phyloP scores from a whole-genome alignment of 805 yeast genomes.

The Metschnikowia arizonensis region DNA sequence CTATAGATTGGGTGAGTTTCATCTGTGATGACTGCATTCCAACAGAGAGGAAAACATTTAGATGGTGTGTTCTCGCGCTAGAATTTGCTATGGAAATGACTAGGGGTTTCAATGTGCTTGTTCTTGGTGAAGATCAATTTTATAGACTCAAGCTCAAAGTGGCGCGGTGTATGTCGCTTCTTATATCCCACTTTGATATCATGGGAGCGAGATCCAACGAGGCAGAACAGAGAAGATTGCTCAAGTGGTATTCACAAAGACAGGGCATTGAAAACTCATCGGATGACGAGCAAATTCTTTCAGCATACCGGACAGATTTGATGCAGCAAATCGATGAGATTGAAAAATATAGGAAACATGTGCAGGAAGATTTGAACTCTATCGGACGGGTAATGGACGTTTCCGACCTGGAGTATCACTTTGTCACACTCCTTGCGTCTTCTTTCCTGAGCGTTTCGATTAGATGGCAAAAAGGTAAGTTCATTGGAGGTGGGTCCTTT shows the following conservation, averaged over 20 bases:
- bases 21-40: slow-evolving; percentile 94
- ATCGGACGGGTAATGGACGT: slow-evolving; percentile 91
- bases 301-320: slow-evolving; percentile 62
- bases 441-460: slow-evolving; percentile 85
- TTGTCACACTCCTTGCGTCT: slow-evolving; percentile 79
- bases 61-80: slow-evolving; percentile 94
- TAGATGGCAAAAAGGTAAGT: slow-evolving; percentile 95
- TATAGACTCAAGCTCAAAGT: slow-evolving; percentile 69
- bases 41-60: slow-evolving; percentile 82
- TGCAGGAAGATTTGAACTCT: slow-evolving; percentile 40
- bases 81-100: slow-evolving; percentile 97
- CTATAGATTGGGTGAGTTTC: slow-evolving; percentile 89
- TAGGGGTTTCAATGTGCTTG: slow-evolving; percentile 80
- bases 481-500: slow-evolving; percentile 92
- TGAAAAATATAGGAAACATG: slow-evolving; percentile 51
- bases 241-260: slow-evolving; percentile 49
- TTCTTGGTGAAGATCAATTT: slow-evolving; percentile 75
- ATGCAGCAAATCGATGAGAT: slow-evolving; percentile 60
- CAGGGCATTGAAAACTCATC: slow-evolving; percentile 48
- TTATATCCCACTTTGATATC: slow-evolving; percentile 93
- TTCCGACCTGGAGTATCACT: slow-evolving; percentile 81
- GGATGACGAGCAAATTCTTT: slow-evolving; percentile 36
- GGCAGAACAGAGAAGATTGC: slow-evolving; percentile 51
- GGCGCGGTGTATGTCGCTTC: slow-evolving; percentile 88
- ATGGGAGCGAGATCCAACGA: slow-evolving; percentile 95